Conservation (phyloP, 1,284 basidiomycete species). For the Boletellus sp. region DNA sequence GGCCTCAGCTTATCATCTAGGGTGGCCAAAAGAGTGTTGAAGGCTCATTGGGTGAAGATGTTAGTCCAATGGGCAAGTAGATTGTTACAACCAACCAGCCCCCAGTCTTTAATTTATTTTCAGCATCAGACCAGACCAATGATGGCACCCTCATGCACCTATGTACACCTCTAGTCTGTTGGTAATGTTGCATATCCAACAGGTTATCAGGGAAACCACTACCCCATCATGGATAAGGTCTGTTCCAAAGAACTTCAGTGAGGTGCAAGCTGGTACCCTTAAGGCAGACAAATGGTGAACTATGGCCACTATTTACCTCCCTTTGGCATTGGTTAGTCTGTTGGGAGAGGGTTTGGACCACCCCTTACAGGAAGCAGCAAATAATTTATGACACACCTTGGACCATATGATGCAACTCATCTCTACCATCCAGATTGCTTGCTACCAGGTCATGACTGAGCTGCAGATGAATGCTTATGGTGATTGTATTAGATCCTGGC, state of each 20-base stretch:
- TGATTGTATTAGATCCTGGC: neutral
- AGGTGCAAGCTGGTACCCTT: conserved; percentile 25
- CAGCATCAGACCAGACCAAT: neutral
- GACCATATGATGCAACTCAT: conserved; percentile 15
- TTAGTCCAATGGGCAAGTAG: neutral
- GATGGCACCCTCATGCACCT: neutral
- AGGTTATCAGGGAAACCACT: neutral
- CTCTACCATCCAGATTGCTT: conserved; percentile 9
- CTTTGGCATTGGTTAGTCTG: conserved; percentile 26
- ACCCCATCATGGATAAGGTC: conserved; percentile 2
- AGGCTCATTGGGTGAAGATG: neutral
- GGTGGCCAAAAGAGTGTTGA: neutral
- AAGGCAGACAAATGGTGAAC: conserved; percentile 35
- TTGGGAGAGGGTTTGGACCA: conserved; percentile 2
- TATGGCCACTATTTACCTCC: conserved; percentile 29
- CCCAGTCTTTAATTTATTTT: neutral
- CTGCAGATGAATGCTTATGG: neutral
- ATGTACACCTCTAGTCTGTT: neutral
- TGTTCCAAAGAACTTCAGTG: conserved; percentile 32
- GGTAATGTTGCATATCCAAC: neutral
- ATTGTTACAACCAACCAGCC: too few species aligned
- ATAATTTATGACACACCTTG: neutral
- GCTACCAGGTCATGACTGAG: conserved; percentile 5
- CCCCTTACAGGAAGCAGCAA: neutral
- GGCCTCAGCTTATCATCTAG: neutral